Evolutionary conservation across 768 basidiomycete species (phyloP), one percentile per base, ranked within the genome.

Genomic region (Auricularia auricula-judae): DNA sequence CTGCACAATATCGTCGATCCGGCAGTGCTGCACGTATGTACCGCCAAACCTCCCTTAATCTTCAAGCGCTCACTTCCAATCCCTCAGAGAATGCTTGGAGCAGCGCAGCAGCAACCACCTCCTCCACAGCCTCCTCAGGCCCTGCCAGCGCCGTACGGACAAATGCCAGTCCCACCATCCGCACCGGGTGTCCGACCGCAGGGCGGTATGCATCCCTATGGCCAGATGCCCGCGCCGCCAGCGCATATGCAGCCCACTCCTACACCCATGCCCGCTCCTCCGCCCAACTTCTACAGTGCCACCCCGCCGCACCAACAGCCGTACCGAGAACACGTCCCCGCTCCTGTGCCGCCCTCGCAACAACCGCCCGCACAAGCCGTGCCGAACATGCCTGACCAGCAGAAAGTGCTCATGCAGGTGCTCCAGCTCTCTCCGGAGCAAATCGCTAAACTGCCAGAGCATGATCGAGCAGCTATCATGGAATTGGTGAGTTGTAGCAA

Each of bases 1-100:
- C 77, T 98, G 60, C 92, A 95, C 81, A 91, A 94, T 70, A 91
- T 98, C 18, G 91, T 98, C 47, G 94, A 98, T 68, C 83, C 90
- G 2, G 83, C 85, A 3, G 85, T 97, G 60, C 79, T 99, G 2
- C 85, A 91, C 71, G 87, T 91, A 68, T 80, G 74, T 65, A 8
- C 29, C 63, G 5, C 3, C 36, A 12, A 21, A 11, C 10, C 33
- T 5, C 47, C 62, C 21, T 4, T 36, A 18, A 62, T 63, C 18
- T 68, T 60, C 12, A 61, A 47, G 34, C 82, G 81, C 72, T 79
- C 62, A 51, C 18, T 33, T 34, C 43, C 21, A 72, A 73, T 3
- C 72, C 39, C 75, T 71, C 68, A 77, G 81, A 74, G 82, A 71
- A 81, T 86, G 84, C 73, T 86, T 63, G 75, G 80, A 70, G 75